A percentile compares a stretch with the other conserved stretches of the same genome.
Conservation (phyloP, 2,329 filamentous ascomycete genomes). For the Didymella glomerata region DNA sequence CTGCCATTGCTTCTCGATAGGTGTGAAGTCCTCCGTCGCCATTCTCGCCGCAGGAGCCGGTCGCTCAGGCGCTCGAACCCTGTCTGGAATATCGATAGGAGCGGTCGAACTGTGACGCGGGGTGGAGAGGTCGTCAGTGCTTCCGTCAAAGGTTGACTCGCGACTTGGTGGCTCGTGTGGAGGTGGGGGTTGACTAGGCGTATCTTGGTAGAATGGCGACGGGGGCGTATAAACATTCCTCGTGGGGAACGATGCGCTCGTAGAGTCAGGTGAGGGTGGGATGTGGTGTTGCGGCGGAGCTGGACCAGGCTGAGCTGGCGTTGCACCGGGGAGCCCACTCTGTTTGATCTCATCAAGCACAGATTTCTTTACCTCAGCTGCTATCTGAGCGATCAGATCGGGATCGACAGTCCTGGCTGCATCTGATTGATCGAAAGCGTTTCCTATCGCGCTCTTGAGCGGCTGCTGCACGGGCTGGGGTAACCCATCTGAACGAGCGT, state of each 20-base stretch:
- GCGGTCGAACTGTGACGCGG: slow-evolving; percentile 37
- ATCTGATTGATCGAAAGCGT: slow-evolving; percentile 63
- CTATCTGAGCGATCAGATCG: slow-evolving; percentile 68
- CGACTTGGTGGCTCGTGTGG: slow-evolving; percentile 49
- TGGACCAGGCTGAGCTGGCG: slow-evolving; percentile 41
- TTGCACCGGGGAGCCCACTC: slow-evolving; percentile 43
- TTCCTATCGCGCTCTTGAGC: slow-evolving; percentile 65
- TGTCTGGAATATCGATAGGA: slow-evolving; percentile 36
- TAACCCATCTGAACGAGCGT: slow-evolving; percentile 41
- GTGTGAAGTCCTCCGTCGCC: slow-evolving; percentile 49
- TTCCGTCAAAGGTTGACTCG: slow-evolving; percentile 44
- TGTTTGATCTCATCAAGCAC: slow-evolving; percentile 59
- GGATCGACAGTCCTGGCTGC: slow-evolving; percentile 63
- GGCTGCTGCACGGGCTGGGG: slow-evolving; percentile 55
- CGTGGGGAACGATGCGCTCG: slow-evolving; percentile 58
- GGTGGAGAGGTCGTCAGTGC: slow-evolving; percentile 40
- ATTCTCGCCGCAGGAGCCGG: slow-evolving; percentile 42
- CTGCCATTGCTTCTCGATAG: slow-evolving; percentile 76
- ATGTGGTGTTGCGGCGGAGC: slow-evolving; percentile 48
- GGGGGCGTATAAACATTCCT: slow-evolving; percentile 64
- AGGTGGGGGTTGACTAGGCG: slow-evolving; percentile 40
- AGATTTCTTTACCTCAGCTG: slow-evolving; percentile 62
- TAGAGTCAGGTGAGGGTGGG: slow-evolving; percentile 56
- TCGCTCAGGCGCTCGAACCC: slow-evolving; percentile 34
- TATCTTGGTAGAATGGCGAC: slow-evolving; percentile 56